These are phyloP conservation scores for Rhododendron ferrugineum DNA, from an alignment of 148 eudicot species.

Conservation along the genomic window DNA sequence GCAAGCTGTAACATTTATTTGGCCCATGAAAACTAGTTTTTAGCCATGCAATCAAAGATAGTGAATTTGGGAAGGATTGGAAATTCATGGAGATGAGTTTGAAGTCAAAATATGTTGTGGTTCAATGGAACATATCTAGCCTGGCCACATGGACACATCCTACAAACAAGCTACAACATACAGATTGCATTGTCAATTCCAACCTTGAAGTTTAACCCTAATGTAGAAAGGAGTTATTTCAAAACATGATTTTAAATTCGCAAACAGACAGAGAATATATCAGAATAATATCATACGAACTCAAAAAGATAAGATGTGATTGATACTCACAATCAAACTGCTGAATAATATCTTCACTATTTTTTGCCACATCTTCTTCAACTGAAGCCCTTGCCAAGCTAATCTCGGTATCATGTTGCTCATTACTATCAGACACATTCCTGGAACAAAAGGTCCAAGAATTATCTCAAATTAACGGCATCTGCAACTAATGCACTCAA, in stretches of 20 bases:
- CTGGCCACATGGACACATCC: neutral
- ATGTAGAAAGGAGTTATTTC: neutral
- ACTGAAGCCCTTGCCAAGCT: slow-evolving; percentile 53
- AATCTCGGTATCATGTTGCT: slow-evolving; percentile 62
- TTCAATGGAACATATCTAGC: neutral
- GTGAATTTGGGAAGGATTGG: neutral
- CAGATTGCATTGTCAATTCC: neutral
- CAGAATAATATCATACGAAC: neutral
- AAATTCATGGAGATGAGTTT: neutral
- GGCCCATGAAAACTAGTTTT: neutral
- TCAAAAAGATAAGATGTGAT: neutral
- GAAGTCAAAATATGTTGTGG: neutral
- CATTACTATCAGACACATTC: slow-evolving; percentile 45
- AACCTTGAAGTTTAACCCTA: neutral
- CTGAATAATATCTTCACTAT: slow-evolving; percentile 49
- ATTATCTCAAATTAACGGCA: neutral
- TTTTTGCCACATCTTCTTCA: slow-evolving; percentile 52
- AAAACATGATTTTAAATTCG: neutral
- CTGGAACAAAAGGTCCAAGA: slow-evolving; percentile 27
- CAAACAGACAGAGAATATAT: neutral
- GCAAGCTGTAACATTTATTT: neutral
- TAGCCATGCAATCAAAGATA: neutral
- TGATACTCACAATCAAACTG: slow-evolving; percentile 49
- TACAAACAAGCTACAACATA: neutral
- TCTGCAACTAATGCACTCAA: neutral